Conservation (phyloP, 768 basidiomycete species). For the Mycena capillaripes region DNA sequence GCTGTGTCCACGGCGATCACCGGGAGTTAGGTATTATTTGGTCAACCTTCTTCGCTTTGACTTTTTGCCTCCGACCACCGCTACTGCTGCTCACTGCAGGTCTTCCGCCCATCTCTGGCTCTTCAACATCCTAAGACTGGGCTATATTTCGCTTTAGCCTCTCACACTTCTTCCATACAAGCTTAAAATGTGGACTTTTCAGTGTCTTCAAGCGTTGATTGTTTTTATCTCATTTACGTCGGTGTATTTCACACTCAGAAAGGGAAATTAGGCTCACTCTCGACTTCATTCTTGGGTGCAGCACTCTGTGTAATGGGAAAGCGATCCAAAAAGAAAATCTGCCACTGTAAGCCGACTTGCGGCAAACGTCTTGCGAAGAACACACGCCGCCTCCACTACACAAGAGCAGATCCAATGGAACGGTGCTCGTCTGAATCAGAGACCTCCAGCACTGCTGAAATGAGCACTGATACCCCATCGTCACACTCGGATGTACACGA, state of each 20-base stretch:
- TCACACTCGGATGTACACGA: no score
- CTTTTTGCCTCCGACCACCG: neutral
- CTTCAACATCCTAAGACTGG: no score
- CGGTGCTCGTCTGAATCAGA: no score
- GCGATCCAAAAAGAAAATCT: neutral
- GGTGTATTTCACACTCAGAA: neutral
- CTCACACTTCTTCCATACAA: neutral
- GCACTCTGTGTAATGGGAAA: neutral
- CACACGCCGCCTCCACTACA: neutral
- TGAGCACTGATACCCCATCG: no score
- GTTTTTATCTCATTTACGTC: neutral
- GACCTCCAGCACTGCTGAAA: no score
- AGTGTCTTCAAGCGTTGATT: neutral
- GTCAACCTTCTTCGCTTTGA: neutral
- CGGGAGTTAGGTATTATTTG: no score
- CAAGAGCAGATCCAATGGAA: neutral
- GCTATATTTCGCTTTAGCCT: no score
- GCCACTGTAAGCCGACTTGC: neutral
- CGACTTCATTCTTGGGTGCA: neutral
- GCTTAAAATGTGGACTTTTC: no score
- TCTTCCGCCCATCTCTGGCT: neutral
- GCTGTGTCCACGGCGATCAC: no score
- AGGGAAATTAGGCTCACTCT: neutral
- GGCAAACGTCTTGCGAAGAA: neutral
- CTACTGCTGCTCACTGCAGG: neutral